Evolutionary conservation across 1,284 basidiomycete species (phyloP).

Genomic region (Microbotryum scabiosae): DNA sequence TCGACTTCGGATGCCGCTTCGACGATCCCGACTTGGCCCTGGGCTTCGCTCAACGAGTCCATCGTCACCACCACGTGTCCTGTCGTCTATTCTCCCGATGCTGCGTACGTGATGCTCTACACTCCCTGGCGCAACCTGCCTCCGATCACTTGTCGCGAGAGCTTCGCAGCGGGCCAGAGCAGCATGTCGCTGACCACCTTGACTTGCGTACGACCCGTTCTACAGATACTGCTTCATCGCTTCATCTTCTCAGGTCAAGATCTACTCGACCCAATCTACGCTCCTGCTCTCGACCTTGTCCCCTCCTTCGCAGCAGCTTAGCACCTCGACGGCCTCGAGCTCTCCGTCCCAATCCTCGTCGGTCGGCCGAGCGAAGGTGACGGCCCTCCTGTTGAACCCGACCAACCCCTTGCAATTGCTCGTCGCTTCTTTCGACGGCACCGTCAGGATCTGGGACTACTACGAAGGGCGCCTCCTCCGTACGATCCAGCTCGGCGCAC

Average conservation of each 20-base stretch:
- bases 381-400: slow-evolving; percentile 69
- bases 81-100: slow-evolving; percentile 20
- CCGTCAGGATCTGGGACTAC: slow-evolving; percentile 86
- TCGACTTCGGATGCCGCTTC: neutral
- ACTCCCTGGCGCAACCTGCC: no score
- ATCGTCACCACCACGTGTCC: slow-evolving; percentile 6
- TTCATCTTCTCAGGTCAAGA: slow-evolving; percentile 64
- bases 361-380: slow-evolving; percentile 48
- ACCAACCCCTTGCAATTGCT: slow-evolving; percentile 82
- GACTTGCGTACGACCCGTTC: no score
- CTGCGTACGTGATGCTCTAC: slow-evolving; percentile 6
- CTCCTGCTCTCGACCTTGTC: slow-evolving; percentile 70
- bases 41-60: slow-evolving; percentile 10
- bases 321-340: slow-evolving; percentile 42
- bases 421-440: slow-evolving; percentile 74
- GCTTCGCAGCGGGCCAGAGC: neutral
- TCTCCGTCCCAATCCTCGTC: slow-evolving; percentile 44
- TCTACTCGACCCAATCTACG: slow-evolving; percentile 67
- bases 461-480: slow-evolving; percentile 73
- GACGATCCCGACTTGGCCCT: neutral
- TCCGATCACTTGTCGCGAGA: no score
- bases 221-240: slow-evolving; percentile 78
- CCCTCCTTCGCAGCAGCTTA: slow-evolving; percentile 37
- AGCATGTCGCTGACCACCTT: neutral
- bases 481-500: slow-evolving; percentile 59